Evolutionary conservation across 768 basidiomycete species (phyloP), one percentile per base, ranked within the genome.

Genomic region (Psilocybe cubensis): DNA sequence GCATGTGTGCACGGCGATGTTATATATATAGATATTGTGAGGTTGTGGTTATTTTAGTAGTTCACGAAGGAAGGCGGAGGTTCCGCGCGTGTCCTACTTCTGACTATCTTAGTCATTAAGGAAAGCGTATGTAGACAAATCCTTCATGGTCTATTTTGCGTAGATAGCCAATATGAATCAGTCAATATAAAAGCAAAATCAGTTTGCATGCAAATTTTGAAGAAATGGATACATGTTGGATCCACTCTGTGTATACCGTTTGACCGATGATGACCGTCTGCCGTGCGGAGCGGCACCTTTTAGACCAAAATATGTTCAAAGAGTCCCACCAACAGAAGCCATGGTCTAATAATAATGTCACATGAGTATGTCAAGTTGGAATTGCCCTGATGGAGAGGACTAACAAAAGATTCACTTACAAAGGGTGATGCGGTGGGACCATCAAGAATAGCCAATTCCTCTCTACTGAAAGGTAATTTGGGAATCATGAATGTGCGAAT

Each of bases 341-440:
- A 65, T 65, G 5, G 63, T 65, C 63, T 65, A 35, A 20, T 31
- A 49, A 40, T 17, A 40, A 27, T 24, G 14, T 11, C 21, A 11
- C n/a, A 44, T 38, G 11, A 23, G 45, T 44, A 31, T n/a, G 20
- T 7, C n/a, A n/a, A n/a, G n/a, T n/a, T n/a, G n/a, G n/a, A n/a
- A n/a, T n/a, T n/a, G n/a, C n/a, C n/a, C n/a, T n/a, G n/a, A 9
- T 1, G 27, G 2, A 8, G 20, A 27, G 28, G 25, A 54, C 21
- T 69, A 87, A 85, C 1, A 79, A 81, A 58, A 83, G 82, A 53
- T 4, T 25, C 23, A 43, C 91, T 77, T 65, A 92, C 90, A 62
- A 91, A 91, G n/a, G 86, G 81, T 12, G 91, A 93, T 10, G 96
- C 95, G 0, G 92, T 89, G 0, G 94, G 91, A 2, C 91, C 89